Percentiles rank a stretch among this genome's conserved stretches.
Conservation (phyloP, 202 grass and related monocot genomes). For the Setaria viridis region DNA sequence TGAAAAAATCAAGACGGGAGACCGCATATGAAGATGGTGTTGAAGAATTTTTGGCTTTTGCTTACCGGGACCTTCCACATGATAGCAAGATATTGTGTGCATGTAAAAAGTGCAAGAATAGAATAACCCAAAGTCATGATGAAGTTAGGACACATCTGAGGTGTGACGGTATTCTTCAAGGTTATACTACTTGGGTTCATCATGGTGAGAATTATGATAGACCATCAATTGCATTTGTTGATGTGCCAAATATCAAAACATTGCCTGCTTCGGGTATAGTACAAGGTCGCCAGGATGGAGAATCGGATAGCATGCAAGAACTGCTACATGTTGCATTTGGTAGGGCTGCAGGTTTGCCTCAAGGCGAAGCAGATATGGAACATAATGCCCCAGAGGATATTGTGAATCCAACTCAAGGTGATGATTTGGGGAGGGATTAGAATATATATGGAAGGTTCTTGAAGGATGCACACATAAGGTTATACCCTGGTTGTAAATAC, state of each 20-base stretch:
- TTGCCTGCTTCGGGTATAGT: neutral
- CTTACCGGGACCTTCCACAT: neutral
- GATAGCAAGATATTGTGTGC: neutral
- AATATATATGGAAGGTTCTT: too few species aligned
- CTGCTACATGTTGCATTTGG: constrained; percentile 1
- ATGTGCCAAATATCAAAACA: neutral
- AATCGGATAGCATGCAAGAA: neutral
- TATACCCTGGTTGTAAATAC: too few species aligned
- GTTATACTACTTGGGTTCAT: neutral
- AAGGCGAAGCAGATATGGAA: too few species aligned
- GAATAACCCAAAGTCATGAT: neutral
- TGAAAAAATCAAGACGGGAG: neutral
- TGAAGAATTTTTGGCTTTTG: neutral
- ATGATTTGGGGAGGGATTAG: too few species aligned
- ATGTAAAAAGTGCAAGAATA: neutral
- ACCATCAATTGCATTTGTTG: neutral
- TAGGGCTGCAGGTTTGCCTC: too few species aligned
- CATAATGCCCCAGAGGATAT: too few species aligned
- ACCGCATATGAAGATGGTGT: neutral
- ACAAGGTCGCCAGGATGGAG: neutral
- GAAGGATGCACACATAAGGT: too few species aligned
- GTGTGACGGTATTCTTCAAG: constrained; percentile 3
- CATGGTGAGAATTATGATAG: neutral
- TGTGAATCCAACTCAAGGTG: too few species aligned
- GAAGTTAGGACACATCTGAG: neutral